Evolutionary conservation across 768 basidiomycete genomes (phyloP).

Genomic region (Hypsizygus marmoreus): DNA sequence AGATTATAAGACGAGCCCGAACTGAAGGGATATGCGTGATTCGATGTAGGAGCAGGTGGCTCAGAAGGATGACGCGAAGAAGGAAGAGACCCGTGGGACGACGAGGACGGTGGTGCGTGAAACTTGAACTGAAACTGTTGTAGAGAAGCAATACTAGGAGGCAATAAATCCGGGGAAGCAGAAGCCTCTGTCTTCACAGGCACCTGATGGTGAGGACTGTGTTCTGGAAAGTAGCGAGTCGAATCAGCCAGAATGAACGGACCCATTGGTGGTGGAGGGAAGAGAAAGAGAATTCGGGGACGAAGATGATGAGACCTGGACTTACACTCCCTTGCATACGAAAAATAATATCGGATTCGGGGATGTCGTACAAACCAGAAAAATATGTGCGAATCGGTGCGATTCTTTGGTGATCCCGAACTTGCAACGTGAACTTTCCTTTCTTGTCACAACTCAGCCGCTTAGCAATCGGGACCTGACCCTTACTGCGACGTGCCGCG

Average conservation of each 20-base stretch:
- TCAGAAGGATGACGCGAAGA: conserved; percentile 35
- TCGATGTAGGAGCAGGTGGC: conserved; percentile 27
- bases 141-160: conserved; percentile 29
- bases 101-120: conserved; percentile 26
- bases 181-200: conserved; percentile 45
- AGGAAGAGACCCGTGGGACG: conserved; percentile 37
- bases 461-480: conserved; percentile 1
- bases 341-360: conserved; percentile 20
- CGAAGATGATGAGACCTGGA: conserved; percentile 10
- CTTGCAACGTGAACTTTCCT: conserved; percentile 10
- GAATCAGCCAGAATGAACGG: conserved; percentile 21
- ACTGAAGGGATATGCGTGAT: conserved; percentile 37
- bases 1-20: conserved; percentile 23
- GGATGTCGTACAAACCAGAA: conserved; percentile 15
- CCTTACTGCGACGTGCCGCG: not conserved
- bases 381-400: conserved; percentile 3
- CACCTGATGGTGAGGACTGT: conserved; percentile 19
- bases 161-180: conserved; percentile 45
- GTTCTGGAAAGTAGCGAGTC: conserved; percentile 16
- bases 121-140: conserved; percentile 41
- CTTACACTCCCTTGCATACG: conserved; percentile 20
- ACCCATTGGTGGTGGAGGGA: conserved; percentile 22
- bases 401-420: conserved; percentile 12
- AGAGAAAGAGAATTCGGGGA: conserved; percentile 6
- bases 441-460: conserved; percentile 14